Evolutionary conservation across 2,329 filamentous ascomycete species (phyloP).

Genomic region (Leptographium lundbergii): DNA sequence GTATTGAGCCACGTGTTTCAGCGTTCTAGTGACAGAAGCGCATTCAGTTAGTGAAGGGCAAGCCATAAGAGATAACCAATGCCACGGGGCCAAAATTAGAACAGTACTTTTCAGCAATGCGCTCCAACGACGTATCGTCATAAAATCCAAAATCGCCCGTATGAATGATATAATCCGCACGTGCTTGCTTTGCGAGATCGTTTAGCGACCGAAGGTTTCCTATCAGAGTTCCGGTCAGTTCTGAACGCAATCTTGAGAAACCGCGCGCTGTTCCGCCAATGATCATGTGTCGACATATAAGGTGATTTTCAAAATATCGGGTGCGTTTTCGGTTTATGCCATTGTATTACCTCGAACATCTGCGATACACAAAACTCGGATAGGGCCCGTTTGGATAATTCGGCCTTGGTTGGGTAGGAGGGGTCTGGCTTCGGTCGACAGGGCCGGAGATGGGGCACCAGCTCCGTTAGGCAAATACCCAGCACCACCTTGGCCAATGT

Average conservation of each 20-base stretch:
- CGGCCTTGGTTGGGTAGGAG: conserved; percentile 57
- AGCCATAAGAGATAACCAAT: neutral
- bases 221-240: conserved; percentile 24
- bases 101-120: conserved; percentile 88
- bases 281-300: neutral
- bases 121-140: conserved; percentile 86
- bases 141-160: conserved; percentile 99
- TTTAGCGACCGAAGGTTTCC: conserved; percentile 93
- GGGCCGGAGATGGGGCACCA: conserved; percentile 28
- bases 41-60: neutral
- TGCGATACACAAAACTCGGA: conserved; percentile 57
- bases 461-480: conserved; percentile 54
- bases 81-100: neutral
- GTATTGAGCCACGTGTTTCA: conserved; percentile 98
- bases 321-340: neutral
- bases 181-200: conserved; percentile 86
- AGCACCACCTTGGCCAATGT: conserved; percentile 26
- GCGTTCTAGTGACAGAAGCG: conserved; percentile 47
- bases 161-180: conserved; percentile 95
- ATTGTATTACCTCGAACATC: conserved; percentile 51
- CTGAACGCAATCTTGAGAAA: neutral
- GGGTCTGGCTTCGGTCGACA: conserved; percentile 47
- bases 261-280: neutral
- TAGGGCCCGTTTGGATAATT: conserved; percentile 51
- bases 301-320: neutral